These are phyloP conservation scores for Lanzia echinophila DNA, from an alignment of 2,329 filamentous ascomycete genomes.

Conservation along the genomic window DNA sequence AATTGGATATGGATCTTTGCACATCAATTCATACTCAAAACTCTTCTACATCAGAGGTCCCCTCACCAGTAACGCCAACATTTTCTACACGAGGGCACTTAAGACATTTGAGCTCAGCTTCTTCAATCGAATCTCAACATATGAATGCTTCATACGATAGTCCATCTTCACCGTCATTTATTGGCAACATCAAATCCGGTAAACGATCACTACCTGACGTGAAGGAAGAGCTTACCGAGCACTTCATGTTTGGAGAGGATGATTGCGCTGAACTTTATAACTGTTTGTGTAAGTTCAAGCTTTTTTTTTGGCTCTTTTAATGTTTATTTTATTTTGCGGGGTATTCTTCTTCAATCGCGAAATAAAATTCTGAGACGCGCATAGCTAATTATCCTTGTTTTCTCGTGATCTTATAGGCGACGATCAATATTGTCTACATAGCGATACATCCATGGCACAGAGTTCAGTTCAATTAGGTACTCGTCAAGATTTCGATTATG, in stretches of 20 bases:
- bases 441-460: conserved; percentile 31
- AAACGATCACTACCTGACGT: conserved; percentile 73
- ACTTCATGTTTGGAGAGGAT: conserved; percentile 42
- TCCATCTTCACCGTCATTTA: conserved; percentile 51
- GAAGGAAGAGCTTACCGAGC: conserved; percentile 72
- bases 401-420: conserved; percentile 44
- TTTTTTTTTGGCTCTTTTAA: neutral
- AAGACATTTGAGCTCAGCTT: conserved; percentile 67
- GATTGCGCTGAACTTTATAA: conserved; percentile 47
- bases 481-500: conserved; percentile 54
- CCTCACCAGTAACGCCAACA: conserved; percentile 64
- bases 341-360: conserved; percentile 3
- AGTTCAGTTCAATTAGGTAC: conserved; percentile 32
- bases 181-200: conserved; percentile 41
- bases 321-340: conserved; percentile 2
- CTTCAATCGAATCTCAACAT: conserved; percentile 60
- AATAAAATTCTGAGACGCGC: neutral
- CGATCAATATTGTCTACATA: conserved; percentile 51
- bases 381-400: conserved; percentile 16
- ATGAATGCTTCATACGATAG: conserved; percentile 43
- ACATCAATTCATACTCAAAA: conserved; percentile 27
- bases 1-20: conserved; percentile 27
- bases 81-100: conserved; percentile 56
- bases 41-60: conserved; percentile 52
- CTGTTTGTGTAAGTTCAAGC: conserved; percentile 63